Percentiles rank a stretch among this genome's conserved stretches.
These are phyloP conservation scores for Oryza longistaminata DNA, from an alignment of 176 grass and related monocot species.

Conservation along the genomic window DNA sequence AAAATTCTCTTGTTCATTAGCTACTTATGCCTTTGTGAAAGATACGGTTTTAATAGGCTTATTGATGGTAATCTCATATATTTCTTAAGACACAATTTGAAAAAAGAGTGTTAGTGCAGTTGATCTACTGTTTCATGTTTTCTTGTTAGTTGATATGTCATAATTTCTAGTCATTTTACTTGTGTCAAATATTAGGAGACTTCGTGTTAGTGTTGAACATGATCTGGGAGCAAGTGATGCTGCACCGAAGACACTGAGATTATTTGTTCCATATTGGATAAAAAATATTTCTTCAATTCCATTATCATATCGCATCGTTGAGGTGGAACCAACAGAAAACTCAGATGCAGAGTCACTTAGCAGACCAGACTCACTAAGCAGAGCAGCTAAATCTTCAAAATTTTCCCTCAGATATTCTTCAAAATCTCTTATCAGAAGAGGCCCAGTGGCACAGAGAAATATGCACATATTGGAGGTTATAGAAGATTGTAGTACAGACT, in stretches of 20 bases:
- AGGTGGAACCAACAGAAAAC: slow-evolving; percentile 70
- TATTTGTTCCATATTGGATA: slow-evolving; percentile 99
- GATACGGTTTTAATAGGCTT: not conserved
- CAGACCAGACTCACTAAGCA: slow-evolving; percentile 66
- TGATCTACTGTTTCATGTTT: not conserved
- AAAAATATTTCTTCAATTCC: slow-evolving; percentile 77
- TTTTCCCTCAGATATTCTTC: slow-evolving; percentile 83
- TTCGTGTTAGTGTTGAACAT: slow-evolving; percentile 93
- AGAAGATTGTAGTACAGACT: slow-evolving; percentile 69
- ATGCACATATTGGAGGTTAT: slow-evolving; percentile 78
- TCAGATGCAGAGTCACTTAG: slow-evolving; percentile 59
- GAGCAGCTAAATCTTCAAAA: slow-evolving; percentile 83
- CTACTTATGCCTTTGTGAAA: not conserved
- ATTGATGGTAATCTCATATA: not conserved
- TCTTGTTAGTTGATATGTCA: not conserved
- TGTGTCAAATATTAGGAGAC: slow-evolving; percentile 53
- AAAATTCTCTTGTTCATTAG: too few species aligned
- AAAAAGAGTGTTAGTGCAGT: not conserved
- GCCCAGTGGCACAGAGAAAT: slow-evolving; percentile 58
- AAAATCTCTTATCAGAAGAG: slow-evolving; percentile 73
- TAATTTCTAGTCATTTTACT: slow-evolving; percentile 38
- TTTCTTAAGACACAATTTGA: not conserved
- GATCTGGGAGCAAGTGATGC: slow-evolving; percentile 84
- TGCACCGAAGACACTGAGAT: slow-evolving; percentile 81
- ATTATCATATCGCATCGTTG: slow-evolving; percentile 84